Evolutionary conservation across 208 protist species (phyloP).

Genomic region (Trypanosoma avium): DNA sequence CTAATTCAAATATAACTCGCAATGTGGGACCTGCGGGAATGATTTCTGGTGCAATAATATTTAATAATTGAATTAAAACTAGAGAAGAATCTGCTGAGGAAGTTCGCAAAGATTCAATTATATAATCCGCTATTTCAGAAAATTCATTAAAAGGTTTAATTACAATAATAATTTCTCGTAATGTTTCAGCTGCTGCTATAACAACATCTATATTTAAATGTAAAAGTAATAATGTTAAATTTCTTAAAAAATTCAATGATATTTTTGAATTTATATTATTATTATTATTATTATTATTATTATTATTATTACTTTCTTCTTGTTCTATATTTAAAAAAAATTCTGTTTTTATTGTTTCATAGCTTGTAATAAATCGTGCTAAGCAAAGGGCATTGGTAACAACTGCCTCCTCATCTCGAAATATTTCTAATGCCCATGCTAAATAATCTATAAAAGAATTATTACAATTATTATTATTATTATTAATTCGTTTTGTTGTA

Average conservation of each 20-base stretch:
- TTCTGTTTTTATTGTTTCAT: conserved; percentile 17
- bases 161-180: conserved; percentile 17
- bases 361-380: conserved; percentile 13
- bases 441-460: conserved; percentile 20
- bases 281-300: neutral
- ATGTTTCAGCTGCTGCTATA: conserved; percentile 30
- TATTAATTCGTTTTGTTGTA: too few relatives aligned
- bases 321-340: neutral
- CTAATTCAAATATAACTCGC: conserved; percentile 26
- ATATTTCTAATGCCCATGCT: conserved; percentile 24
- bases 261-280: neutral
- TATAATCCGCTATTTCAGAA: conserved; percentile 36
- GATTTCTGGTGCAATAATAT: conserved; percentile 16
- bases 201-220: conserved; percentile 32
- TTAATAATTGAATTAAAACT: conserved; percentile 30
- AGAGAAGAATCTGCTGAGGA: conserved; percentile 21
- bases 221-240: conserved; percentile 39
- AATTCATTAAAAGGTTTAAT: neutral
- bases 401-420: conserved; percentile 32
- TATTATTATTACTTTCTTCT: neutral
- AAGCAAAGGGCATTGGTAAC: conserved; percentile 39
- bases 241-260: conserved; percentile 9
- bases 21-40: conserved; percentile 19
- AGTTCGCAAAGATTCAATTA: conserved; percentile 37
- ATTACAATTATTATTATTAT: too few relatives aligned